These are phyloP conservation scores for Myriosclerotinia scirpicola DNA, from an alignment of 2,329 filamentous ascomycete genomes.

Conservation along the genomic window DNA sequence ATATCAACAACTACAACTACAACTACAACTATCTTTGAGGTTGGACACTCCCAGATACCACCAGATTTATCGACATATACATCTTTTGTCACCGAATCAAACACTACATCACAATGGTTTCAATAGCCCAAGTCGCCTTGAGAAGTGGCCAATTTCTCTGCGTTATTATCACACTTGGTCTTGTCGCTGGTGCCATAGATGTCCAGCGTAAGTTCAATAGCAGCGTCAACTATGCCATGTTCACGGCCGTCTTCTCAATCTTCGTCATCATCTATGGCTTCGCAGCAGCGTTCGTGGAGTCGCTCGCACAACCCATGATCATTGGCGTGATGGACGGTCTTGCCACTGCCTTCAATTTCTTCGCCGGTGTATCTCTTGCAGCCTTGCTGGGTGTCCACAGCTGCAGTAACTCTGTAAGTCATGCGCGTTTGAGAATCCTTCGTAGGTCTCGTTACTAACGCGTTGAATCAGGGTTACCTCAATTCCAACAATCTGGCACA, in stretches of 20 bases:
- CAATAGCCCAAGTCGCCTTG: slow-evolving; percentile 32
- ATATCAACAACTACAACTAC: neutral
- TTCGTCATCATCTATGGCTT: slow-evolving; percentile 64
- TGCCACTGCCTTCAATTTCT: slow-evolving; percentile 65
- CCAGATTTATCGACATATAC: too few species aligned
- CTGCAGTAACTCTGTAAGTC: slow-evolving; percentile 60
- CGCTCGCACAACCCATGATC: slow-evolving; percentile 51
- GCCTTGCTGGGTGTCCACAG: slow-evolving; percentile 67
- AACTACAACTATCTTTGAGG: neutral
- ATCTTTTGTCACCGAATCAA: neutral
- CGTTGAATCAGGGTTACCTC: slow-evolving; percentile 42
- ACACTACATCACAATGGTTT: slow-evolving; percentile 27
- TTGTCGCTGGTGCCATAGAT: slow-evolving; percentile 40
- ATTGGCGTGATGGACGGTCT: slow-evolving; percentile 57
- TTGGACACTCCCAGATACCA: neutral
- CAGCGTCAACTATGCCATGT: slow-evolving; percentile 61
- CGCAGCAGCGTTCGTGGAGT: slow-evolving; percentile 53
- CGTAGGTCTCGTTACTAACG: neutral
- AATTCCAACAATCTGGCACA: slow-evolving; percentile 55
- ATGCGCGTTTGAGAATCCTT: neutral
- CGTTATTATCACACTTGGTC: slow-evolving; percentile 37
- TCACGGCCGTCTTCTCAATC: slow-evolving; percentile 66
- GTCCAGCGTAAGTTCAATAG: slow-evolving; percentile 63
- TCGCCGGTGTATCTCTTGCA: slow-evolving; percentile 67
- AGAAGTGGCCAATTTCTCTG: slow-evolving; percentile 36